phyloP scores from a whole-genome alignment of 495 filamentous ascomycete genomes.

The Letharia columbiana region DNA sequence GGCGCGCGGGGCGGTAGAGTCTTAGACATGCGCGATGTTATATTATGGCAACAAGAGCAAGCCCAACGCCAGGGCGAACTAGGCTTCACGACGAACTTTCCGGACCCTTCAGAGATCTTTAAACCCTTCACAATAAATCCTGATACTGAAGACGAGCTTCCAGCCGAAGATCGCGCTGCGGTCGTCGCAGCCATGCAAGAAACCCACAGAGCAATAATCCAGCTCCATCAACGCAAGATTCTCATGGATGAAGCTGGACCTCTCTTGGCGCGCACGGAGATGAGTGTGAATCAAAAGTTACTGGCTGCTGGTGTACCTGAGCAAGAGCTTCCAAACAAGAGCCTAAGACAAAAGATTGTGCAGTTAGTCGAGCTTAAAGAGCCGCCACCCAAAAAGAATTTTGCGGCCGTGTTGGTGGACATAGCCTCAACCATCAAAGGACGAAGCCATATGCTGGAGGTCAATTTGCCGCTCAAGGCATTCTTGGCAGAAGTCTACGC shows the following conservation, averaged over 20 bases:
- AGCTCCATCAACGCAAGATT: not conserved
- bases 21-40: not conserved
- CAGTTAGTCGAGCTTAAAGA: slow-evolving; percentile 5
- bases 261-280: not conserved
- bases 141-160: not conserved
- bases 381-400: not conserved
- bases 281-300: not conserved
- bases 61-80: not conserved
- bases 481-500: not conserved
- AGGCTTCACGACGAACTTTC: slow-evolving; percentile 10
- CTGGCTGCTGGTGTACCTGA: not conserved
- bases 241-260: not conserved
- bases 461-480: slow-evolving; percentile 5
- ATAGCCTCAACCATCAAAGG: not conserved
- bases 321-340: not conserved
- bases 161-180: not conserved
- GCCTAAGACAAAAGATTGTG: slow-evolving; percentile 7
- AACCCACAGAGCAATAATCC: not conserved
- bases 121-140: not conserved
- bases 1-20: not conserved
- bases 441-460: not conserved
- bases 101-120: slow-evolving; percentile 4
- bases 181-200: not conserved
- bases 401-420: not conserved
- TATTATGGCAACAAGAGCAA: slow-evolving; percentile 8